These are phyloP conservation scores for Luffa acutangula DNA, from an alignment of 306 rosid species.

Conservation along the genomic window DNA sequence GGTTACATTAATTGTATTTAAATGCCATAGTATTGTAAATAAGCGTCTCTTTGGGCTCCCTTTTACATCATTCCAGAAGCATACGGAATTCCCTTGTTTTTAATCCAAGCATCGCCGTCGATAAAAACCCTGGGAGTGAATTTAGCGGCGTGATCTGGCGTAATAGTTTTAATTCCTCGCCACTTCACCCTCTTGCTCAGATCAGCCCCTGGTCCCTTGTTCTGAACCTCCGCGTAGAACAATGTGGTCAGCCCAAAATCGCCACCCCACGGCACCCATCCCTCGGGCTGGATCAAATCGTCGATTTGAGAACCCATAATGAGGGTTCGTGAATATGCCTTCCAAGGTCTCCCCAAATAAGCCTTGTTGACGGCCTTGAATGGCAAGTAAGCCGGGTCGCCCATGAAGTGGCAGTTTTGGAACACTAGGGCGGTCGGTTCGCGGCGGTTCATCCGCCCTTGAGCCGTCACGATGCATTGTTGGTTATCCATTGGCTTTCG, in stretches of 20 bases:
- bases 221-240: conserved; percentile 23
- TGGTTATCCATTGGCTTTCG: conserved; percentile 21
- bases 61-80: conserved; percentile 1
- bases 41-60: neutral
- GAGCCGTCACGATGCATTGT: conserved; percentile 31
- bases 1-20: neutral
- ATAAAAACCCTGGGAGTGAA: conserved; percentile 23
- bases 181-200: conserved; percentile 24
- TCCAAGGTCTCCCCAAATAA: conserved; percentile 48
- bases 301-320: conserved; percentile 29
- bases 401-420: conserved; percentile 27
- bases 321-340: conserved; percentile 27
- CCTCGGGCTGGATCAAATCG: conserved; percentile 10
- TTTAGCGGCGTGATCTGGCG: neutral
- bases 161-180: conserved; percentile 20
- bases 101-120: conserved; percentile 30
- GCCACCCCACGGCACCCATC: conserved; percentile 36
- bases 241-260: neutral
- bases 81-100: conserved; percentile 13
- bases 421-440: conserved; percentile 20
- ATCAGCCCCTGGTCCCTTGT: conserved; percentile 26
- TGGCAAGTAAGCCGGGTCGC: conserved; percentile 6
- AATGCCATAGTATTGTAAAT: no score
- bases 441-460: conserved; percentile 10
- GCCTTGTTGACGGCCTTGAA: neutral